These are phyloP conservation scores for Chimonanthus salicifolius DNA, from an alignment of 164 flowering plant genomes.

Conservation along the genomic window DNA sequence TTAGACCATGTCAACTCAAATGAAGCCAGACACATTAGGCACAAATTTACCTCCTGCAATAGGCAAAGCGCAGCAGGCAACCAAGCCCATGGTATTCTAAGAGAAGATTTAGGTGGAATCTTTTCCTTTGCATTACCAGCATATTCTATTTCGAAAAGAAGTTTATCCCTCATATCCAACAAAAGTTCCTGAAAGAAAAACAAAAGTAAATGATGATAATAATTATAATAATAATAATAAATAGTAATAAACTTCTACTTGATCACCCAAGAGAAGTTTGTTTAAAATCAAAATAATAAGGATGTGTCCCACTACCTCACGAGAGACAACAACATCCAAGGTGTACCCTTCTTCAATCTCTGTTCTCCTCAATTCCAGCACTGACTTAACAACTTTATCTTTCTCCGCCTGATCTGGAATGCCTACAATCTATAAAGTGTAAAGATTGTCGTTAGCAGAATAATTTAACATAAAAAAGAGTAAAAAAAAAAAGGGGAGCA, in stretches of 20 bases:
- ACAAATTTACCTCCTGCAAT: conserved; percentile 77
- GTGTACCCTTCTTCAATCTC: conserved; percentile 93
- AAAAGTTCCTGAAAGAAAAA: conserved; percentile 55
- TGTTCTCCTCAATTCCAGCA: conserved; percentile 59
- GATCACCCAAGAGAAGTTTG: neutral
- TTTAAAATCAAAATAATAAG: conserved; percentile 3
- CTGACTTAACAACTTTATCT: conserved; percentile 91
- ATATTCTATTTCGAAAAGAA: conserved; percentile 92
- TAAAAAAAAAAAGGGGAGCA: neutral
- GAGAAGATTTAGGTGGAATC: conserved; percentile 73
- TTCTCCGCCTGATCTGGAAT: conserved; percentile 72
- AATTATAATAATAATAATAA: neutral
- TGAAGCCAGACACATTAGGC: neutral
- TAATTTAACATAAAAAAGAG: neutral
- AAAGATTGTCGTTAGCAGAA: neutral
- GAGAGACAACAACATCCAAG: conserved; percentile 59
- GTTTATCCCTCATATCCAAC: conserved; percentile 94
- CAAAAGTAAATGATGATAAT: neutral
- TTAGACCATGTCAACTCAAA: neutral
- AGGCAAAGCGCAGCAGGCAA: conserved; percentile 93
- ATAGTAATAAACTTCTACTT: neutral
- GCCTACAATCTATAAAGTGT: conserved; percentile 65
- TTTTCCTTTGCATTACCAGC: conserved; percentile 84
- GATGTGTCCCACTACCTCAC: conserved; percentile 45
- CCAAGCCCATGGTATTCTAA: conserved; percentile 90